These are phyloP conservation scores for Camellia japonica DNA, from an alignment of 148 eudicot genomes.

Conservation along the genomic window DNA sequence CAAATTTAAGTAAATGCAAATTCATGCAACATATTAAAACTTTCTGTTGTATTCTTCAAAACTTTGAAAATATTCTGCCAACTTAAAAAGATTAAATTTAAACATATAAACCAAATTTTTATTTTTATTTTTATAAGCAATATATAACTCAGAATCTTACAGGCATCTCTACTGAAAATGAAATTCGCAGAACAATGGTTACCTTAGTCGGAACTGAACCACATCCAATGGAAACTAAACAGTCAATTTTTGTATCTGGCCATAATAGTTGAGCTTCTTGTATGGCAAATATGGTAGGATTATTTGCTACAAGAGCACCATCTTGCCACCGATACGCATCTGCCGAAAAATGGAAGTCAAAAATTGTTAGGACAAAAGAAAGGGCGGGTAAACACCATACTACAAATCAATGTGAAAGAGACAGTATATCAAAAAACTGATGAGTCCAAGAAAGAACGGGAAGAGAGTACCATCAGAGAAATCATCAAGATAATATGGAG, in stretches of 20 bases:
- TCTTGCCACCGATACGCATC: conserved; percentile 95
- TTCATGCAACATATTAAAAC: background rate
- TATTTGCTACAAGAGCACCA: conserved; percentile 98
- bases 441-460: conserved; percentile 3
- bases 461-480: conserved; percentile 74
- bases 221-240: conserved; percentile 91
- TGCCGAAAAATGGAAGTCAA: conserved; percentile 28
- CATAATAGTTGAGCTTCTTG: conserved; percentile 96
- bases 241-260: conserved; percentile 95
- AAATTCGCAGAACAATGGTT: background rate
- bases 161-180: background rate
- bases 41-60: background rate
- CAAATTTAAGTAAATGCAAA: background rate
- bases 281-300: conserved; percentile 95
- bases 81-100: background rate
- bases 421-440: background rate
- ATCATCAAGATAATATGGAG: conserved; percentile 99
- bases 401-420: conserved; percentile 11
- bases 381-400: background rate
- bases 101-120: background rate
- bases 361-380: conserved; percentile 9
- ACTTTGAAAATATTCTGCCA: background rate
- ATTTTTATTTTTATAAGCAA: too few relatives aligned
- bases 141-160: background rate
- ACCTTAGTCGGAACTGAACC: conserved; percentile 97